These are phyloP conservation scores for Microbotryum violaceum DNA, from an alignment of 1,284 basidiomycete species.

Conservation along the genomic window DNA sequence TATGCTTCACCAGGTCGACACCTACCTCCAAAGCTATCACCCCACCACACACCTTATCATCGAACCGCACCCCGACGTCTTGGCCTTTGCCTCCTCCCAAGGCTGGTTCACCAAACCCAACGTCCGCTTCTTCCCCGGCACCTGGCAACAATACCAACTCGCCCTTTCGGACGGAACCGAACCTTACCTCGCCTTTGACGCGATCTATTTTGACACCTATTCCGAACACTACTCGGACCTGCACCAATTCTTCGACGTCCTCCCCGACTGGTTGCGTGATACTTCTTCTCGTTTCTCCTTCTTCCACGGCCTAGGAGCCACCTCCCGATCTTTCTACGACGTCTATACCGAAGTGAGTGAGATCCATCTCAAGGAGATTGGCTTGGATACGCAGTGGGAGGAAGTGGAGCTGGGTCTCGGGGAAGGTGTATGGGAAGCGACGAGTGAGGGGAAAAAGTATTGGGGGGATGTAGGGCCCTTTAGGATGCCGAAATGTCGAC, in stretches of 20 bases:
- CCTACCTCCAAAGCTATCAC: constrained; percentile 22
- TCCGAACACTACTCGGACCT: constrained; percentile 50
- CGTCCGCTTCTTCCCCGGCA: constrained; percentile 77
- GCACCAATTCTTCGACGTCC: constrained; percentile 68
- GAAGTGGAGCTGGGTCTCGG: constrained; percentile 53
- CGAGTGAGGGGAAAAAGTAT: too few species aligned
- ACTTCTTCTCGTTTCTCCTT: constrained; percentile 75
- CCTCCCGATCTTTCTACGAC: constrained; percentile 56
- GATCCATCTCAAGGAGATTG: constrained; percentile 73
- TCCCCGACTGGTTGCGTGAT: constrained; percentile 72
- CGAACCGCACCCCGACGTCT: constrained; percentile 88
- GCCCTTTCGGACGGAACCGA: constrained; percentile 50
- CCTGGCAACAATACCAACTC: constrained; percentile 79
- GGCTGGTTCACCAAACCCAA: constrained; percentile 70
- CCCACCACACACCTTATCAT: constrained; percentile 78
- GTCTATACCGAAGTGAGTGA: constrained; percentile 71
- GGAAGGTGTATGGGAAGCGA: too few species aligned
- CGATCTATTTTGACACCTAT: constrained; percentile 62
- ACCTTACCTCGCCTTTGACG: constrained; percentile 65
- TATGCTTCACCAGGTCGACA: constrained; percentile 18
- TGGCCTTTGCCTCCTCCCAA: constrained; percentile 61
- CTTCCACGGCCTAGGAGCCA: constrained; percentile 94
- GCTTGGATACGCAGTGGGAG: constrained; percentile 63
- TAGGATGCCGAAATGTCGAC: too few species aligned
- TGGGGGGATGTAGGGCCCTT: too few species aligned